Conservation (phyloP, 2,329 filamentous ascomycete genomes). For the Curvularia hawaiiensis region DNA sequence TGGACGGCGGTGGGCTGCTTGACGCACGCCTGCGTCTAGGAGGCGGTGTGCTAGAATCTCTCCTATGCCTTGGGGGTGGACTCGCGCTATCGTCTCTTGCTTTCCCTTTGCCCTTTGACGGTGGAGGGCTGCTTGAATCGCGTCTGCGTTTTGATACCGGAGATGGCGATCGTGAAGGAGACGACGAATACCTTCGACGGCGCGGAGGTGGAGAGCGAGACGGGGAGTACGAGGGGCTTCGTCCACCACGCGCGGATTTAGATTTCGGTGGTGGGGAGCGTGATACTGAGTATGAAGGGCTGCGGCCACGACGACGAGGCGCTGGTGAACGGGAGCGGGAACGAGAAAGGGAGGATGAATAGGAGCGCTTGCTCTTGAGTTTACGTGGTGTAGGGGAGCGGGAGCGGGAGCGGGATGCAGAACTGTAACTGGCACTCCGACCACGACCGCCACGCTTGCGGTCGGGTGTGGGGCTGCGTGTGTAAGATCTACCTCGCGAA, state of each 20-base stretch:
- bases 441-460: conserved; percentile 29
- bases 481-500: conserved; percentile 38
- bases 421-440: conserved; percentile 27
- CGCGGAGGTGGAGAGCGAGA: conserved; percentile 13
- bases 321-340: conserved; percentile 33
- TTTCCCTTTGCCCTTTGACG: conserved; percentile 3
- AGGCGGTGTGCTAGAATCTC: conserved; percentile 7
- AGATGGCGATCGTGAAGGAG: conserved; percentile 5
- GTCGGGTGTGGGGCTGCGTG: conserved; percentile 34
- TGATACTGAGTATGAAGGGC: conserved; percentile 25
- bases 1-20: conserved; percentile 6
- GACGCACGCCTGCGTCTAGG: conserved; percentile 1
- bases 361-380: conserved; percentile 23
- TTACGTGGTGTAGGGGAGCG: conserved; percentile 32
- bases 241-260: conserved; percentile 18
- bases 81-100: conserved; percentile 8
- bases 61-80: conserved; percentile 2
- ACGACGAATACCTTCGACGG: conserved; percentile 7
- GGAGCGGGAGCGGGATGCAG: conserved; percentile 32
- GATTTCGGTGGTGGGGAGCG: conserved; percentile 24
- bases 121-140: conserved; percentile 10
- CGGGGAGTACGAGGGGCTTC: conserved; percentile 22
- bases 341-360: conserved; percentile 26
- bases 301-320: conserved; percentile 32
- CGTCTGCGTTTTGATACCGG: conserved; percentile 10